Evolutionary conservation across 1,139 yeast species (phyloP), one percentile per base, ranked within the genome.

Genomic region (Sugiyamaella pinicola): DNA sequence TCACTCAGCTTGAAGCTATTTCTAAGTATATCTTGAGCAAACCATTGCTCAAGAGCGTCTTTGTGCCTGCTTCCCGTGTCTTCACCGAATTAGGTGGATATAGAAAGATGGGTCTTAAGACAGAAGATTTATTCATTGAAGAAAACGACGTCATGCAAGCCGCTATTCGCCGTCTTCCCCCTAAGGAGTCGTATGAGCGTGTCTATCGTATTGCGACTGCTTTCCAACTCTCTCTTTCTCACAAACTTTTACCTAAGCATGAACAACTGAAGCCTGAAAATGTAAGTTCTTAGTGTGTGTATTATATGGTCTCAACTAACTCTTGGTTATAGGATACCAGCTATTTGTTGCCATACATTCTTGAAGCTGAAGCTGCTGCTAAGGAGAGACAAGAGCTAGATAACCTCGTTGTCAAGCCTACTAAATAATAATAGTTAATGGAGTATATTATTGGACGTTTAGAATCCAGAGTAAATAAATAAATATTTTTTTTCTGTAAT

Each of bases 321-420:
- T 15, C 44, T 5, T 8, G 44, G 4, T 10, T 47, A 9, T 51
- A 62, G 66, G 99, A 93, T 75, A 78, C 77, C 57, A 85, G 89
- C 64, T 90, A 88, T 75, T 80, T 93, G 69, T 74, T 87, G 58
- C 98, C 97, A 64, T 87, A 87, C 78, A 78, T 91, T 60, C 81
- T 91, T 69, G 97, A 91, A 77, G 95, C 95, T 58, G 98, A 91
- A 77, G 90, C 89, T 69, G 97, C 89, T 74, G 86, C 85, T 50
- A 79, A 81, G 63, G 99, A 91, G 78, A 88, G 86, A 76, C 83
- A 80, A 59, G 95, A 86, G 69, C 82, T 93, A 68, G 96, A 91
- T 79, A 86, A 87, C 79, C 79, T 89, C 58, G 74, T 75, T 62
- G 75, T 55, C 28, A 52, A 52, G 53, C 52, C 55, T 22, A 51